These are phyloP conservation scores for Xanthoparmelia taractica DNA, from an alignment of 495 filamentous ascomycete genomes.

Conservation along the genomic window DNA sequence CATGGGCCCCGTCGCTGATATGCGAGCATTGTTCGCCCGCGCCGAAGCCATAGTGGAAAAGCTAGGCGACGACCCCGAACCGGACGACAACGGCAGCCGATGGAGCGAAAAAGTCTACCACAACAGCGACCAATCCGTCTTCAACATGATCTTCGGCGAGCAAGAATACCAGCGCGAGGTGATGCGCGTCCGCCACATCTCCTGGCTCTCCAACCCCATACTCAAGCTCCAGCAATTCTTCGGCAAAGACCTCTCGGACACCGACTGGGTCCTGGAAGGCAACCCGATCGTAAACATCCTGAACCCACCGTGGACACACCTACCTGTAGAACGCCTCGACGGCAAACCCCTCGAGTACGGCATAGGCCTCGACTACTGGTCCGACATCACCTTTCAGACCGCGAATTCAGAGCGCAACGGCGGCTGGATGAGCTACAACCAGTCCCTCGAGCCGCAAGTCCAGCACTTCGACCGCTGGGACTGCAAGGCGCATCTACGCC, in stretches of 20 bases:
- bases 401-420: constrained; percentile 11
- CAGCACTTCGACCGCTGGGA: constrained; percentile 9
- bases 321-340: neutral
- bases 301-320: neutral
- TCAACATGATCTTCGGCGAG: constrained; percentile 12
- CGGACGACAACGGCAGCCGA: constrained; percentile 10
- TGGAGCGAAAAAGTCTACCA: constrained; percentile 10
- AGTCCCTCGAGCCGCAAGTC: constrained; percentile 1
- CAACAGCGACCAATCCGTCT: constrained; percentile 14
- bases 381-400: constrained; percentile 9
- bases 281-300: neutral
- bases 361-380: constrained; percentile 15
- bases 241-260: neutral
- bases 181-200: constrained; percentile 5
- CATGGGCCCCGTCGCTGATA: constrained; percentile 15
- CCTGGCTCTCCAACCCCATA: neutral
- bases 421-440: constrained; percentile 9
- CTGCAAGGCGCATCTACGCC: constrained; percentile 8
- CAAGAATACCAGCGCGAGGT: constrained; percentile 14
- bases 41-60: neutral
- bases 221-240: neutral
- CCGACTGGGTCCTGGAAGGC: neutral
- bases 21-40: constrained; percentile 14
- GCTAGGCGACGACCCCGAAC: constrained; percentile 6
- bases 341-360: constrained; percentile 6